Percentiles rank a stretch among this genome's conserved stretches.
phyloP scores from a whole-genome alignment of 768 basidiomycete species.

The Atractiella rhizophila region DNA sequence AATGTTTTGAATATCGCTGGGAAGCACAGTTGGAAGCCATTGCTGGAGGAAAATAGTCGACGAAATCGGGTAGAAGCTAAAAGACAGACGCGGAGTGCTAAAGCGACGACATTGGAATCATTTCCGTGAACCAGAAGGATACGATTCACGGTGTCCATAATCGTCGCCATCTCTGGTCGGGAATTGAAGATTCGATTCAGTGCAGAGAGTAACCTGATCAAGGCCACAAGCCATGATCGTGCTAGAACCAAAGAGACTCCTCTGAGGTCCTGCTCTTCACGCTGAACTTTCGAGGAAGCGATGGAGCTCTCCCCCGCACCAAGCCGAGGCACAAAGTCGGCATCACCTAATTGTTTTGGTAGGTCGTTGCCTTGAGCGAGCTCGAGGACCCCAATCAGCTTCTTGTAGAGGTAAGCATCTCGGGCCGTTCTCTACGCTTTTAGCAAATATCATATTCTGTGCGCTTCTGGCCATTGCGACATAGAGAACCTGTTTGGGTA shows the following conservation, averaged over 20 bases:
- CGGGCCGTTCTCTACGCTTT: not conserved
- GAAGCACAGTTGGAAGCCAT: constrained; percentile 51
- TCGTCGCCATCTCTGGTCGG: constrained; percentile 36
- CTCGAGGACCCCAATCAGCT: not conserved
- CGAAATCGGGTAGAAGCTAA: constrained; percentile 49
- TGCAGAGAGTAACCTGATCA: constrained; percentile 43
- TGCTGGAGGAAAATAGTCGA: constrained; percentile 45
- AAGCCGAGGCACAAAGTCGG: not conserved
- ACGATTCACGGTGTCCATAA: constrained; percentile 45
- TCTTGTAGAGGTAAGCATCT: not conserved
- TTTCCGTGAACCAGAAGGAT: constrained; percentile 42
- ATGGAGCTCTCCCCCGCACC: not conserved
- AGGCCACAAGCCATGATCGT: constrained; percentile 40
- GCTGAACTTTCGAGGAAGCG: too few relatives aligned
- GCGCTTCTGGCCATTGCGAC: constrained; percentile 36
- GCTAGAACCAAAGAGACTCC: constrained; percentile 23
- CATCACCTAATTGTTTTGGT: not conserved
- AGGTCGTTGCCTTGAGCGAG: not conserved
- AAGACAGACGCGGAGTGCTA: constrained; percentile 43
- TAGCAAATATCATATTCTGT: constrained; percentile 28
- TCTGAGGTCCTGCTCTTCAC: not conserved
- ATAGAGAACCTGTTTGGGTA: not conserved
- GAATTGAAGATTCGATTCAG: constrained; percentile 48
- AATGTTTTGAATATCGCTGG: constrained; percentile 45
- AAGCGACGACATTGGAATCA: constrained; percentile 51